Evolutionary conservation across 202 grass and related monocot species (phyloP).

Genomic region (Zoysia matrella): DNA sequence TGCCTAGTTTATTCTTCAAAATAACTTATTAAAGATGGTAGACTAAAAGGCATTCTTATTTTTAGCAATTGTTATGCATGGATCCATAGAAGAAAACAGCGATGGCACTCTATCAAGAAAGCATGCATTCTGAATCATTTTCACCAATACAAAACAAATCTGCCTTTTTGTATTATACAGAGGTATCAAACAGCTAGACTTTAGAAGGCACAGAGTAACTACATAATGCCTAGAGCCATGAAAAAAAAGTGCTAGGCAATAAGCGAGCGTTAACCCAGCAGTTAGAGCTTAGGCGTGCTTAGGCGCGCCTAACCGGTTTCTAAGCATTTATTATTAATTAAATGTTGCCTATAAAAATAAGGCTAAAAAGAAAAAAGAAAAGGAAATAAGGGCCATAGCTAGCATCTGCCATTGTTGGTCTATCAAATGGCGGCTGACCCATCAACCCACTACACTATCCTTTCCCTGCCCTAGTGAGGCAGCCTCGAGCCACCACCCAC

Average conservation of each 20-base stretch:
- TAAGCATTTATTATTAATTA: too few species aligned
- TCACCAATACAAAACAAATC: neutral
- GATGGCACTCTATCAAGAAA: neutral
- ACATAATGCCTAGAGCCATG: neutral
- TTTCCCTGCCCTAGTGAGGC: too few species aligned
- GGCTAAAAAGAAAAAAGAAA: too few species aligned
- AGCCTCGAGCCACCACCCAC: too few species aligned
- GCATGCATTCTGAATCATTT: neutral
- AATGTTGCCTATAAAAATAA: too few species aligned
- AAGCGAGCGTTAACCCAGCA: neutral
- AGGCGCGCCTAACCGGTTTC: too few species aligned
- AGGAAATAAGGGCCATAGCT: too few species aligned
- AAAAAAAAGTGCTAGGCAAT: too few species aligned
- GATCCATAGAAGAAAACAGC: neutral
- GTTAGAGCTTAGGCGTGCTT: too few species aligned
- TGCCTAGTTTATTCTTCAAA: slow-evolving; percentile 8
- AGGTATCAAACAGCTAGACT: slow-evolving; percentile 17
- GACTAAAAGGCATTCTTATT: neutral
- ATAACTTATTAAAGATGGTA: neutral
- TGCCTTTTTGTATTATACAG: neutral
- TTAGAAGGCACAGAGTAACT: slow-evolving; percentile 8
- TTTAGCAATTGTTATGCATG: slow-evolving; percentile 4
- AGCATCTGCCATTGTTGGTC: too few species aligned
- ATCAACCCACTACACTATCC: too few species aligned
- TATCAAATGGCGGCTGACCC: too few species aligned